Percentiles rank a stretch among this genome's conserved stretches.
These are phyloP conservation scores for Lumnitzera racemosa DNA, from an alignment of 345 rosid genomes.

Conservation along the genomic window DNA sequence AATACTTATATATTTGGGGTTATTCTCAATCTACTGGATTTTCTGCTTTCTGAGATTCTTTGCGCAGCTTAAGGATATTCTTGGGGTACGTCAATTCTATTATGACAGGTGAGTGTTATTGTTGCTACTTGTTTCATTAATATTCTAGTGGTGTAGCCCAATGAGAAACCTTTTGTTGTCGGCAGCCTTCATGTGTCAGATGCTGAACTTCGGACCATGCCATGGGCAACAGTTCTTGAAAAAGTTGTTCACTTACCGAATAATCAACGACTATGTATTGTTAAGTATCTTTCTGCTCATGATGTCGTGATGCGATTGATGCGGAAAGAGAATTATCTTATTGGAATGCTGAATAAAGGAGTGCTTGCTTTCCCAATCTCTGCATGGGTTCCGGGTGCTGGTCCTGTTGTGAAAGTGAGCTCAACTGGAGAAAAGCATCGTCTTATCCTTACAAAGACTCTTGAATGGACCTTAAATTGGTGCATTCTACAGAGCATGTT, in stretches of 20 bases:
- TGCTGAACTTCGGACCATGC: conserved; percentile 84
- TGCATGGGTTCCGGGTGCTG: conserved; percentile 89
- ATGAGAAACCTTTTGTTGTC: conserved; percentile 7
- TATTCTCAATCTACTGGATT: conserved; percentile 78
- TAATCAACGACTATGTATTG: conserved; percentile 78
- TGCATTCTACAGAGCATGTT: conserved; percentile 99
- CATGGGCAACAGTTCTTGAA: conserved; percentile 89
- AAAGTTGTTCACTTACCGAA: conserved; percentile 81
- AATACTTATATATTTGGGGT: conserved; percentile 78
- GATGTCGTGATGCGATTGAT: conserved; percentile 91
- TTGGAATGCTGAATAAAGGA: conserved; percentile 97
- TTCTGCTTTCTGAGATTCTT: conserved; percentile 93
- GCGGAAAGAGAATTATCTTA: conserved; percentile 97
- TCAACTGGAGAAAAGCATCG: conserved; percentile 45
- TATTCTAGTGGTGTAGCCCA: not conserved
- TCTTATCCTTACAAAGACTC: conserved; percentile 78
- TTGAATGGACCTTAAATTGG: conserved; percentile 98
- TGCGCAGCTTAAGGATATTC: conserved; percentile 76
- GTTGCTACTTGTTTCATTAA: not conserved
- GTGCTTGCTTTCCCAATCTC: conserved; percentile 83
- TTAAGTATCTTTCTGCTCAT: conserved; percentile 95
- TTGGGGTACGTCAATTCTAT: conserved; percentile 77
- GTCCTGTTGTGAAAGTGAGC: conserved; percentile 61
- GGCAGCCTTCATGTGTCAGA: conserved; percentile 92
- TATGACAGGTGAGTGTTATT: conserved; percentile 46